These are phyloP conservation scores for Capsicum rhomboideum DNA, from an alignment of 257 asterid genomes.

Conservation along the genomic window DNA sequence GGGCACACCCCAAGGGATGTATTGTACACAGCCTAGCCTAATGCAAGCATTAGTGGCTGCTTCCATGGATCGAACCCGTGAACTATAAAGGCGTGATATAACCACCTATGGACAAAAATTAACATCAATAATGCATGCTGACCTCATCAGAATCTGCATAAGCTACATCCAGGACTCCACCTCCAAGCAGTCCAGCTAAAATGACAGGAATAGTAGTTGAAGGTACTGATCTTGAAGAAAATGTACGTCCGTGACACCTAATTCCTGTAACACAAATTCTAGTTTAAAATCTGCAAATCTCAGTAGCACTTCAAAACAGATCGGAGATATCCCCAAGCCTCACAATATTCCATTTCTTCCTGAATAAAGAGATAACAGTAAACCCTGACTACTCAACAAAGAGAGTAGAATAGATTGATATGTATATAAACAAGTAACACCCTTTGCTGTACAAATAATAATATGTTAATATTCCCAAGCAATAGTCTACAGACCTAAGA, in stretches of 20 bases:
- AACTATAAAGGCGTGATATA: not conserved
- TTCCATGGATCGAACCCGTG: not conserved
- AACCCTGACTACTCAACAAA: not conserved
- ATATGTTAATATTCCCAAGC: not conserved
- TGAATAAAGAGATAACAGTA: not conserved
- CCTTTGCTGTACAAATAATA: not conserved
- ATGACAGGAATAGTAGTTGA: slow-evolving; percentile 24
- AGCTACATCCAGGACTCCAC: slow-evolving; percentile 46
- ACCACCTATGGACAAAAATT: not conserved
- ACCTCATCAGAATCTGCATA: slow-evolving; percentile 73
- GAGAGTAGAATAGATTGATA: not conserved
- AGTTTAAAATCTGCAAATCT: not conserved
- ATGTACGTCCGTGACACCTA: slow-evolving; percentile 10
- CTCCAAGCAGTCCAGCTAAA: slow-evolving; percentile 73
- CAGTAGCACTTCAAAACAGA: not conserved
- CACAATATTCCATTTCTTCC: not conserved
- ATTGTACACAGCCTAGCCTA: not conserved
- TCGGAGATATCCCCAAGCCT: not conserved
- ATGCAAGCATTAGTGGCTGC: no score
- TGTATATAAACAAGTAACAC: not conserved
- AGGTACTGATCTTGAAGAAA: slow-evolving; percentile 1
- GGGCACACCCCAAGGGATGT: not conserved
- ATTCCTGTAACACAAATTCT: slow-evolving; percentile 26
- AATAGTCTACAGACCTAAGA: not conserved
- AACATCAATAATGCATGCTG: slow-evolving; percentile 3